Evolutionary conservation across 345 rosid genomes (phyloP).

Genomic region (Acer saccharum): DNA sequence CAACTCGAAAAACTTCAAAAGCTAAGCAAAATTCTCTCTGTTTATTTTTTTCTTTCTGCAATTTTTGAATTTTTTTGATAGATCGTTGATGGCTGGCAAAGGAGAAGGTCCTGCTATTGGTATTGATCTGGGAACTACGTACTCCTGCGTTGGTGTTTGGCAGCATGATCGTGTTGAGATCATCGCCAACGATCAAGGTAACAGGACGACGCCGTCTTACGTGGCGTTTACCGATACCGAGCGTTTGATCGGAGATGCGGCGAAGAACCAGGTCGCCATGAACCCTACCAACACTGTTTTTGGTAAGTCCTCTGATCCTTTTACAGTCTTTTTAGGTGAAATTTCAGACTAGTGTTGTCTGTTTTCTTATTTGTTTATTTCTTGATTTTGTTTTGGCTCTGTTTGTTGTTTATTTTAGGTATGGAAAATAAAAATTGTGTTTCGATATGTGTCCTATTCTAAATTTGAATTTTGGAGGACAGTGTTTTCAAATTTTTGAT

Average conservation of each 20-base stretch:
- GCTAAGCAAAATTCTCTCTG: background rate
- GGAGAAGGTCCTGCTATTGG: constrained; percentile 43
- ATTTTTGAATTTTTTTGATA: background rate
- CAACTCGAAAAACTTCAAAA: background rate
- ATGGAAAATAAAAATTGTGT: background rate
- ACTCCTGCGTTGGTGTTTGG: constrained; percentile 45
- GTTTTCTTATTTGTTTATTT: background rate
- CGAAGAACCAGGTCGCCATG: constrained; percentile 50
- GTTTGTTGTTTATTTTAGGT: background rate
- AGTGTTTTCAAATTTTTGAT: background rate
- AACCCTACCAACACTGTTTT: constrained; percentile 43
- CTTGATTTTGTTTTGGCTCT: background rate
- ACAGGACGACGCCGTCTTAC: constrained; percentile 44
- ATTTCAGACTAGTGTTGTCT: background rate
- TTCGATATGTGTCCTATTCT: background rate
- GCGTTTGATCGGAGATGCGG: constrained; percentile 45
- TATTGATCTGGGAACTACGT: constrained; percentile 37
- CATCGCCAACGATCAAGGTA: constrained; percentile 45
- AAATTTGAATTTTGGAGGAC: background rate
- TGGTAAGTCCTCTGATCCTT: constrained; percentile 17
- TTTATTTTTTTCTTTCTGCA: too few species aligned
- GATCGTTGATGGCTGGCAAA: constrained; percentile 29
- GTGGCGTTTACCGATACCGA: constrained; percentile 45
- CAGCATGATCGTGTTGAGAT: constrained; percentile 48
- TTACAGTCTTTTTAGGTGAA: background rate